Conservation (phyloP, 2,329 filamentous ascomycete species). For the Chrysoporthe austroafricana region DNA sequence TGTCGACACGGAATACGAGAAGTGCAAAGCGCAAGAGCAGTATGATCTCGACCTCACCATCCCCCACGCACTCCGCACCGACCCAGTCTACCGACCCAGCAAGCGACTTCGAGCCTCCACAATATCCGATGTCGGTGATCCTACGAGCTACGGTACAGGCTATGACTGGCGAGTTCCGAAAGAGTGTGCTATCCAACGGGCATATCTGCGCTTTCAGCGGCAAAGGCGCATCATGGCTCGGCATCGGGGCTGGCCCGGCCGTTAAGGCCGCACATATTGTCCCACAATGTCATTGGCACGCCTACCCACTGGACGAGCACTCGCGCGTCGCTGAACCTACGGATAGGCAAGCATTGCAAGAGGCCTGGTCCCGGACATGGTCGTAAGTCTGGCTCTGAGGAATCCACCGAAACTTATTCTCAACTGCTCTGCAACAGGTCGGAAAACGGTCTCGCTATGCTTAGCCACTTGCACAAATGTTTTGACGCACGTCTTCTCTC, state of each 20-base stretch:
- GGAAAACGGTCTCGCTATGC: constrained; percentile 29
- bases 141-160: no score
- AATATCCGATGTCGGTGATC: no score
- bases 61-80: no score
- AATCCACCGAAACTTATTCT: no score
- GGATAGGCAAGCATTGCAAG: not conserved
- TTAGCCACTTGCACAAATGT: constrained; percentile 31
- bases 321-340: no score
- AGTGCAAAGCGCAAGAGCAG: no score
- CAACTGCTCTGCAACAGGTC: not conserved
- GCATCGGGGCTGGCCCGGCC: not conserved
- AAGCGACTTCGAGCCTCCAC: no score
- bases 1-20: no score
- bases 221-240: constrained; percentile 2
- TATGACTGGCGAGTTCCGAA: no score
- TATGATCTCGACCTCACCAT: no score
- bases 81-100: no score
- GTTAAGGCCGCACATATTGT: constrained; percentile 10
- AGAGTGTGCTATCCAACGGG: not conserved
- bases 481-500: constrained; percentile 33
- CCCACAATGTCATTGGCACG: constrained; percentile 6
- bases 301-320: not conserved
- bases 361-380: constrained; percentile 10
- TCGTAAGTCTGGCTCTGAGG: not conserved
- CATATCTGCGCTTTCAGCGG: constrained; percentile 5